These are phyloP conservation scores for Oidiodendron maius DNA, from an alignment of 495 filamentous ascomycete species.

Conservation along the genomic window DNA sequence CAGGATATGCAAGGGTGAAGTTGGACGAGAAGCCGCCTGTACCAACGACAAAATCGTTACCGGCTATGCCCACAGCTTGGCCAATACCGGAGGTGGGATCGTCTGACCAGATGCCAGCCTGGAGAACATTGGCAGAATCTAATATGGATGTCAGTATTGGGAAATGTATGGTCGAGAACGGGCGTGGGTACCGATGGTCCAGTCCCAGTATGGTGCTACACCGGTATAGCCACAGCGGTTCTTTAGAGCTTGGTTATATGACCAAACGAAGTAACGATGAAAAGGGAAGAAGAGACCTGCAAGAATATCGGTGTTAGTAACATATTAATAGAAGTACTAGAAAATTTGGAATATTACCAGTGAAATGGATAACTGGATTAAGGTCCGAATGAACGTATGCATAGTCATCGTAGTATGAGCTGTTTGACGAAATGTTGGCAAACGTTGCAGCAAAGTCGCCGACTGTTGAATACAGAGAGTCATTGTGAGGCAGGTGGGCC, in stretches of 20 bases:
- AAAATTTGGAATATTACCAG: neutral
- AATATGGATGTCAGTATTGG: neutral
- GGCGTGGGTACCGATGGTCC: neutral
- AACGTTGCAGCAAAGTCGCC: neutral
- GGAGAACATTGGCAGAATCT: neutral
- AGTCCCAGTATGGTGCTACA: slow-evolving; percentile 1
- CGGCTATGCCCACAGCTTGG: neutral
- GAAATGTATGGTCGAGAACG: no score
- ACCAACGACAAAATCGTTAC: neutral
- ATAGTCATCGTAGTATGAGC: neutral
- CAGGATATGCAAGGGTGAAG: slow-evolving; percentile 1
- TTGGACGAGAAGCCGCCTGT: slow-evolving; percentile 2
- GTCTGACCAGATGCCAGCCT: neutral
- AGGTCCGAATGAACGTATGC: neutral
- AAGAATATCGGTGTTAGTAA: neutral
- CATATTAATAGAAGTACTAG: neutral
- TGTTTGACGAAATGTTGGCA: neutral
- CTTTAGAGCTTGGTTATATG: slow-evolving; percentile 59
- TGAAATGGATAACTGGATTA: neutral
- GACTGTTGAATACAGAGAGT: neutral
- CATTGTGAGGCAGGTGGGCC: neutral
- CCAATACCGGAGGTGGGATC: neutral
- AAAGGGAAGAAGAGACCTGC: slow-evolving; percentile 51
- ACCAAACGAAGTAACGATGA: slow-evolving; percentile 61
- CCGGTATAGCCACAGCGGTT: neutral